A percentile compares a stretch with the other conserved stretches of the same genome.
phyloP scores from a whole-genome alignment of 31 red algal genomes.

The Asparagopsis taxiformis region DNA sequence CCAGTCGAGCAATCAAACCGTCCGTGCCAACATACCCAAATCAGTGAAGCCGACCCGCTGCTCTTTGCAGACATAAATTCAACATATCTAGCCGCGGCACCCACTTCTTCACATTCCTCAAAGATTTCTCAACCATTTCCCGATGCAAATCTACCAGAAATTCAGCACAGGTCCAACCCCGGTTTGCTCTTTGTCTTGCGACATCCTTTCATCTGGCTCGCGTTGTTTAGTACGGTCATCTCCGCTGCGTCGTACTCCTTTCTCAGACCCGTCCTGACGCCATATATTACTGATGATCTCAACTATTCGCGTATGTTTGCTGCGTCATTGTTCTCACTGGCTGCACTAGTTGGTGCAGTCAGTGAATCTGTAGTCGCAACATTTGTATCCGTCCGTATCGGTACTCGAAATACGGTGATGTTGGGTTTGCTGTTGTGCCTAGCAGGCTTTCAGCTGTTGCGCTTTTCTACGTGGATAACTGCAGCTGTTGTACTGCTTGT shows the following conservation, averaged over 20 bases:
- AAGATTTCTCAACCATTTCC: too few species aligned
- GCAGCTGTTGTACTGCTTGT: slow-evolving; percentile 2
- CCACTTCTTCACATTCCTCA: too few species aligned
- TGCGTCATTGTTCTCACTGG: slow-evolving; percentile 4
- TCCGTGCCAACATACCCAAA: too few species aligned
- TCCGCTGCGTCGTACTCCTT: not conserved
- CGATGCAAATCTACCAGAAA: not conserved
- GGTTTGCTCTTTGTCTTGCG: not conserved
- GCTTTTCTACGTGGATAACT: not conserved
- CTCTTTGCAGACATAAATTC: too few species aligned
- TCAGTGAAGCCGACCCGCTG: too few species aligned
- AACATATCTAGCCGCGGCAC: too few species aligned
- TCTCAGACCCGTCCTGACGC: not conserved
- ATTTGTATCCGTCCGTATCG: not conserved
- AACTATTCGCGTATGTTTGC: not conserved
- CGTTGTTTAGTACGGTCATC: not conserved
- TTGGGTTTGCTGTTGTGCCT: not conserved
- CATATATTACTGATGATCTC: not conserved
- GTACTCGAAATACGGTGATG: slow-evolving; percentile 6
- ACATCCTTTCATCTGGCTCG: slow-evolving; percentile 3
- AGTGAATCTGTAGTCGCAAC: slow-evolving; percentile 1
- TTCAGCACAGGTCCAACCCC: not conserved
- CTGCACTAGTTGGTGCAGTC: slow-evolving; percentile 3
- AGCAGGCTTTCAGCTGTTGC: not conserved
- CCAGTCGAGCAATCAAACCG: not conserved